Evolutionary conservation across 257 asterid species (phyloP).

Genomic region (Solanum arcanum): DNA sequence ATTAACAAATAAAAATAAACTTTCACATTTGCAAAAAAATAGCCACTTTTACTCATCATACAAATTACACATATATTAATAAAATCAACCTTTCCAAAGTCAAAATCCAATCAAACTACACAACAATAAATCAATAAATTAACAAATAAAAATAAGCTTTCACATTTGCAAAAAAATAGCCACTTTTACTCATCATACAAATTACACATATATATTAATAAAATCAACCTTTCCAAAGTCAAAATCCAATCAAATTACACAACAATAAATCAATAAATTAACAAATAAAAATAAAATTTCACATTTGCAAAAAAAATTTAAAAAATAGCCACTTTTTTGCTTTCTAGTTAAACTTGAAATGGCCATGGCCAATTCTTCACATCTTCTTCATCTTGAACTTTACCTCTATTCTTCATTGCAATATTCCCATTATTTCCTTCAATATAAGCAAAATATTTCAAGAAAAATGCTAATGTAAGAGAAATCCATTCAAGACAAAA

Average conservation of each 20-base stretch:
- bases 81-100: background rate
- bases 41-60: too few species aligned
- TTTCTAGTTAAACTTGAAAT: slow-evolving; percentile 33
- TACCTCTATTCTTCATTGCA: slow-evolving; percentile 39
- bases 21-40: background rate
- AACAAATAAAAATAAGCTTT: too few species aligned
- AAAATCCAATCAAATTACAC: background rate
- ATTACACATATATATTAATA: background rate
- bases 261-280: background rate
- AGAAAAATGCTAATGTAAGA: slow-evolving; percentile 64
- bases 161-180: background rate
- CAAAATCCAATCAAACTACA: too few species aligned
- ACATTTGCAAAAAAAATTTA: background rate
- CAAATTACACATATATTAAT: background rate
- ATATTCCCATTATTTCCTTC: slow-evolving; percentile 30
- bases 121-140: too few species aligned
- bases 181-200: too few species aligned
- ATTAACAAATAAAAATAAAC: too few species aligned
- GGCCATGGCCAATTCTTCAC: slow-evolving; percentile 81
- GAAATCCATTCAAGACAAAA: slow-evolving; percentile 88
- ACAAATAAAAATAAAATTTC: background rate
- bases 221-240: background rate
- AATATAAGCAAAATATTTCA: slow-evolving; percentile 61
- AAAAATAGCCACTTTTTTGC: background rate
- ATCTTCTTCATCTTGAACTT: slow-evolving; percentile 47